phyloP scores from a whole-genome alignment of 495 filamentous ascomycete species.

The Peziza echinospora region DNA sequence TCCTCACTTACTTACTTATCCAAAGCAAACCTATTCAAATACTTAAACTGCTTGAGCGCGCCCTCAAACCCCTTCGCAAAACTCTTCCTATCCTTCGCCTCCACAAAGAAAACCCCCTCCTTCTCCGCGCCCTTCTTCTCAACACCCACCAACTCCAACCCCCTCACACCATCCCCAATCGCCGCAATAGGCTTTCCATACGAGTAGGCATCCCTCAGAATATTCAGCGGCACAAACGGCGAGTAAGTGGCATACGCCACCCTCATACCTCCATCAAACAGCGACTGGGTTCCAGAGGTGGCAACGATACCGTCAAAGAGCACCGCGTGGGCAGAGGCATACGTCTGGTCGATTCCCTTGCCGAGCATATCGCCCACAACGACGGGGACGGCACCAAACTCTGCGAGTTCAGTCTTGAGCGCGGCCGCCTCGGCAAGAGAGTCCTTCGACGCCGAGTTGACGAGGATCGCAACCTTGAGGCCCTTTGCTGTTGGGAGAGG shows the following conservation, averaged over 20 bases:
- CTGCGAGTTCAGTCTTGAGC: conserved; percentile 27
- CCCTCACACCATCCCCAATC: conserved; percentile 28
- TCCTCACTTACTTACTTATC: conserved; percentile 18
- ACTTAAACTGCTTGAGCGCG: conserved; percentile 45
- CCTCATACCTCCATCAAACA: conserved; percentile 29
- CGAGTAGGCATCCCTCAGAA: conserved; percentile 41
- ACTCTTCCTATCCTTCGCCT: conserved; percentile 10
- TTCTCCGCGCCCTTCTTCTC: conserved; percentile 4
- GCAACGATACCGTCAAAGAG: conserved; percentile 51
- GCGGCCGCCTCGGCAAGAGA: conserved; percentile 26
- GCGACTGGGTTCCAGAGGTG: conserved; percentile 30
- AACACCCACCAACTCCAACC: conserved; percentile 27
- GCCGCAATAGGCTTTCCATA: conserved; percentile 55
- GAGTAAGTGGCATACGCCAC: conserved; percentile 29
- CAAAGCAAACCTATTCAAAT: conserved; percentile 34
- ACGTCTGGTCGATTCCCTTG: conserved; percentile 42
- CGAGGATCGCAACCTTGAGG: conserved; percentile 45
- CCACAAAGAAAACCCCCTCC: conserved; percentile 32
- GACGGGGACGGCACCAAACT: conserved; percentile 31
- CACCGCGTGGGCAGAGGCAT: conserved; percentile 45
- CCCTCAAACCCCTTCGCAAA: conserved; percentile 31
- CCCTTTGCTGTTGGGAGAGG: conserved; percentile 38
- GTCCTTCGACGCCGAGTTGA: conserved; percentile 18
- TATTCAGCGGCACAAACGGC: conserved; percentile 42
- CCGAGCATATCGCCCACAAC: conserved; percentile 41